Evolutionary conservation across 768 basidiomycete genomes (phyloP), one percentile per base, ranked within the genome.

Genomic region (Hortiboletus campestris): DNA sequence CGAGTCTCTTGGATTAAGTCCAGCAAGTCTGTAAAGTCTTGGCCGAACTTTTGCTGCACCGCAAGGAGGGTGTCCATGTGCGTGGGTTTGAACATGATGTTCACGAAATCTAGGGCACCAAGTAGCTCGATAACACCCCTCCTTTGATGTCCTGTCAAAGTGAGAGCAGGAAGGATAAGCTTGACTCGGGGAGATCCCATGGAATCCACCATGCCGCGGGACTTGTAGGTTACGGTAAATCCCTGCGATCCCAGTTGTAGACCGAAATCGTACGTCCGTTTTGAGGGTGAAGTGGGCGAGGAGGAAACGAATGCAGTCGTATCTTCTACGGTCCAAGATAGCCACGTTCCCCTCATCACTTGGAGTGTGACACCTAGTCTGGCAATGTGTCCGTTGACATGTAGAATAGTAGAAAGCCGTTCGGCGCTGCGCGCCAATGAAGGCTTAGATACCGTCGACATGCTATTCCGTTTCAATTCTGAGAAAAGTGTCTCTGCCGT

Each of bases 31-130:
- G 88, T 87, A 70, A 94, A 89, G 71, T 94, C 92, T 63, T 88
- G 86, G 7, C 90, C 92, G 55, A 94, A 94, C 65, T 93, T 93
- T 59, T 91, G 89, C 64, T 93, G 92, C 10, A 95, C 88, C 6
- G 81, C 82, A 3, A 94, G 78, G 4, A 94, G 69, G 6, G 88
- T 89, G 65, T 95, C 93, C 84, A 90, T 86, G 63, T 93, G 85
- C 0, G 84, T 82, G 6, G 90, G 89, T 63, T 89, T 92, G 55
- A 94, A 78, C 64, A 81, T 86, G 54, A 91, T 72, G 36, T 85
- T 79, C 59, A 93, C 80, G 52, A 83, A 82, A 11, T 90, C 89
- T 40, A 94, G 71, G 29, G 86, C 72, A 4, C 80, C 80, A 22
- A 87, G 68, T 7, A 83, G 73, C 40, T 84, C 76, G 19, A 93